Evolutionary conservation across 1,284 basidiomycete species (phyloP), one percentile per base, ranked within the genome.

Genomic region (Heterobasidion occidentale): DNA sequence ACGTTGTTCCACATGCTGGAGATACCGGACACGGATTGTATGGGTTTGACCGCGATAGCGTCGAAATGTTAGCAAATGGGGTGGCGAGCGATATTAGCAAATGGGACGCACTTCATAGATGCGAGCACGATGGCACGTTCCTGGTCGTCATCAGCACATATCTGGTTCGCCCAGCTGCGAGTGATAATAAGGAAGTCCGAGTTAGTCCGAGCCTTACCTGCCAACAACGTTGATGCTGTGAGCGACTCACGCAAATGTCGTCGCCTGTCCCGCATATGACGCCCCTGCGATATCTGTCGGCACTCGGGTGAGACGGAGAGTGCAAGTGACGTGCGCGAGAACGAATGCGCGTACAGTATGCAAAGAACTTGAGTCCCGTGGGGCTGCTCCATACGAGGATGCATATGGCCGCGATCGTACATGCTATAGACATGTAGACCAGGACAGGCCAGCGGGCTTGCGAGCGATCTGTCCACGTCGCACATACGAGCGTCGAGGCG

Each of bases 1-100:
- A 74, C 82, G 62, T 86, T 86, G 69, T 82, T 86, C 80, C 83
- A 85, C 83, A 85, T 85, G 63, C 84, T 85, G 52, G 51, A 52
- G 48, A 34, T 49, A 27, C n/a, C 8, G 38, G 53, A 35, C 27
- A 27, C 27, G 27, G 27, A 36, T 11, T 20, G 27, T 19, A 38
- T 36, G 51, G 14, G 34, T 5, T 27, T 27, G 27, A 27, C 27
- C 27, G 36, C 17, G 48, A 19, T 12, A 47, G 50, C 14, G 20
- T n/a, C 15, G 47, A 20, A n/a, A 8, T 5, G 15, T 9, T n/a
- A 50, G 47, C 19, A 9, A 15, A 45, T 19, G 54, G n/a, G 42
- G 36, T 11, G 33, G 35, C n/a, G 50, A 42, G 36, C 27, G 54
- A 35, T 17, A 54, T 9, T 12, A 15, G 17, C 8, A 34, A 17